Base-by-base conservation (phyloP, 441 rosid genomes). In the Viola pubescens region DNA sequence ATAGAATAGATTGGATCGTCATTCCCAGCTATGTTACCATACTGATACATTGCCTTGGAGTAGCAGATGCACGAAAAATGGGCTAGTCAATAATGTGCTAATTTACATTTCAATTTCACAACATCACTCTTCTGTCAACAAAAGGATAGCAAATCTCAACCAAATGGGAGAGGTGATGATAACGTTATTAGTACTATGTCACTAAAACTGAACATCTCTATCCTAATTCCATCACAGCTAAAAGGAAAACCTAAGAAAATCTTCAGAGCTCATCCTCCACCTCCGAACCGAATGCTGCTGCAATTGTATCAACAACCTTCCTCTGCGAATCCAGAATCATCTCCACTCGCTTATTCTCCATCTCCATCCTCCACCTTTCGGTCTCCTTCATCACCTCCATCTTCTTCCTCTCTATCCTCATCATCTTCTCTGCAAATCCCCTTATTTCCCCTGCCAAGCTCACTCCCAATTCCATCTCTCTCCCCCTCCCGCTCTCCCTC, bases 381-480 rank as follows among this genome's bases (percentile, higher is more conserved):
- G 91, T 76, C 77, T 89, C 94, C 74, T 77, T 82, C 1, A 79
- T 79, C 89, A 87, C 79, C 58, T 91, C 91, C 84, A 89, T 83
- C 75, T 85, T 91, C 85, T 78, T 80, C 72, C 79, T 82, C 81
- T 89, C 94, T 81, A 85, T 79, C 69, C 79, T 81, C 63, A 81
- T 74, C 56, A 91, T 78, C 52, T 88, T 83, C 60, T 85, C 97
- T 13, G 94, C 84, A 56, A 91, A 79, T 13, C 73, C 72, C 74
- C 73, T 88, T 9, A 91, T 83, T 4, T 90, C 94, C n/a, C 70
- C 73, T 12, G 85, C 97, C 78, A 90, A 84, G 64, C 77, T 85
- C 42, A 64, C 62, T 66, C 77, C 13, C 7, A 79, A 78, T 64
- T 74, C 87, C 39, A 9, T 61, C 9, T 62, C 82, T 48, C 74